These are phyloP conservation scores for Cicer cuneatum DNA, from an alignment of 306 rosid species.

Conservation along the genomic window DNA sequence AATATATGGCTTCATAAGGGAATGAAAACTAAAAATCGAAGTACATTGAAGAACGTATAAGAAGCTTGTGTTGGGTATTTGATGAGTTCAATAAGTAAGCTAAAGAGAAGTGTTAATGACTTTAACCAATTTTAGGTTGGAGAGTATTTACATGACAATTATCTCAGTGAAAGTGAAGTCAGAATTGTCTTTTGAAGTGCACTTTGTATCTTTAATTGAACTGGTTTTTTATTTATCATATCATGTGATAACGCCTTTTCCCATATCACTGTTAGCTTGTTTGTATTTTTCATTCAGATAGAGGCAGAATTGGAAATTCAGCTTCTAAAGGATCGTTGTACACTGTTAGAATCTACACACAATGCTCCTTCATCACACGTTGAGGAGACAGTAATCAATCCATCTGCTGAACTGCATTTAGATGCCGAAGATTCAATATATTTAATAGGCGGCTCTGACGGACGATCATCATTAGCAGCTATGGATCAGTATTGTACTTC, in stretches of 20 bases:
- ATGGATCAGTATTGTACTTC: conserved; percentile 70
- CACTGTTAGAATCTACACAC: conserved; percentile 50
- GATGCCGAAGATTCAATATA: conserved; percentile 68
- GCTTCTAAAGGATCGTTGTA: conserved; percentile 54
- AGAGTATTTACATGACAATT: conserved; percentile 15
- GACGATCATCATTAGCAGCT: conserved; percentile 59
- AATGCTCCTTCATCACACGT: conserved; percentile 39
- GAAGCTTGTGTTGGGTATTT: conserved; percentile 37
- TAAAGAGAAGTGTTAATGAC: conserved; percentile 30
- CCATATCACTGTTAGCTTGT: conserved; percentile 27
- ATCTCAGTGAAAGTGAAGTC: not conserved
- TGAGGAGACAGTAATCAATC: conserved; percentile 48
- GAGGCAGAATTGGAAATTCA: conserved; percentile 69
- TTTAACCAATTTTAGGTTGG: conserved; percentile 13
- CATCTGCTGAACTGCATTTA: conserved; percentile 47
- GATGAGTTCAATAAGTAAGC: conserved; percentile 25
- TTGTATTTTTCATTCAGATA: conserved; percentile 51
- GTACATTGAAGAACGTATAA: conserved; percentile 2
- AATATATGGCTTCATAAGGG: not conserved
- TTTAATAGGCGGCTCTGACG: conserved; percentile 76
- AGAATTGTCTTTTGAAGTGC: conserved; percentile 24
- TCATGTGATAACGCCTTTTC: not conserved
- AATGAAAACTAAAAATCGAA: conserved; percentile 5
- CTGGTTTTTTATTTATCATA: conserved; percentile 18
- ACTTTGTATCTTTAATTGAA: conserved; percentile 19